phyloP scores from a whole-genome alignment of 148 eudicot species.

The Rhododendron simsii region DNA sequence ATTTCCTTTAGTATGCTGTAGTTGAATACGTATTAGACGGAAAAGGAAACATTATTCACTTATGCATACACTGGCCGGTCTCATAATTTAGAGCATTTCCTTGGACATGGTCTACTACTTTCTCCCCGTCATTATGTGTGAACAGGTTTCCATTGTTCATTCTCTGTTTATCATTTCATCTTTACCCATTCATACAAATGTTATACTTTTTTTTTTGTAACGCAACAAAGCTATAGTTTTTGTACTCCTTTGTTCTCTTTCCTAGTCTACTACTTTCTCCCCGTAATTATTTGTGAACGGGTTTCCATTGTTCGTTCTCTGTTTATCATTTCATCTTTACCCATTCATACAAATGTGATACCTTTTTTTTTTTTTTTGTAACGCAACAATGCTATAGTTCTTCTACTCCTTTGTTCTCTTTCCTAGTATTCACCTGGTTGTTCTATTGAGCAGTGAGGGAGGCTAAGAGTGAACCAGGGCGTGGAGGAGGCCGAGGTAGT shows the following conservation, averaged over 20 bases:
- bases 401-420: background rate
- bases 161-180: background rate
- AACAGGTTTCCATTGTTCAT: background rate
- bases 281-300: background rate
- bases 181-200: background rate
- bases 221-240: background rate
- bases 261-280: background rate
- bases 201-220: background rate
- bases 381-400: background rate
- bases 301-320: background rate
- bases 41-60: background rate
- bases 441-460: conserved; percentile 53
- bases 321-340: background rate
- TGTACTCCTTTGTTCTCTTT: background rate
- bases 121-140: background rate
- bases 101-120: background rate
- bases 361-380: background rate
- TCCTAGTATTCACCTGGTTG: background rate
- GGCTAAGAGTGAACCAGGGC: conserved; percentile 50
- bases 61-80: background rate
- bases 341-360: background rate
- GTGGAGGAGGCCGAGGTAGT: conserved; percentile 66
- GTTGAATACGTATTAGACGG: background rate
- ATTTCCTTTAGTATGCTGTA: background rate
- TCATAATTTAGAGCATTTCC: background rate